Evolutionary conservation across 1,284 basidiomycete species (phyloP).

Genomic region (Inonotus hispidus): DNA sequence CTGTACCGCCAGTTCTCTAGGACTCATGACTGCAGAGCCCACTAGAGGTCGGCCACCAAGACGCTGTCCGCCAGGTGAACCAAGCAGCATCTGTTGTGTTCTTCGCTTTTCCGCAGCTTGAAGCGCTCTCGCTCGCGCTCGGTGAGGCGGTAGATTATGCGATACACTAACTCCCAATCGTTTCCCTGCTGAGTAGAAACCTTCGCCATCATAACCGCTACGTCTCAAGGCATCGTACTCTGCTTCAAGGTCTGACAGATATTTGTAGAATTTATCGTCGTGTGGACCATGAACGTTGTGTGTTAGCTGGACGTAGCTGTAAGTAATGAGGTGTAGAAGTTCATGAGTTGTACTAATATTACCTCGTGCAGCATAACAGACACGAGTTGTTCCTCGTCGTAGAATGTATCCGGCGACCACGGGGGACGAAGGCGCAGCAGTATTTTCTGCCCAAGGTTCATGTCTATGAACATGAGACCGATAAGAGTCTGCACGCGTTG

Average conservation of each 20-base stretch:
- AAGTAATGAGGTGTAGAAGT: not conserved
- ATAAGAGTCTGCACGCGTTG: not conserved
- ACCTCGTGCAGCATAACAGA: slow-evolving; percentile 86
- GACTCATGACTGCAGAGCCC: slow-evolving; percentile 41
- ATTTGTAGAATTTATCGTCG: slow-evolving; percentile 78
- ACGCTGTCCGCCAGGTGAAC: slow-evolving; percentile 43
- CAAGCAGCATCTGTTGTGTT: slow-evolving; percentile 41
- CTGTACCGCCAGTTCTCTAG: slow-evolving; percentile 70
- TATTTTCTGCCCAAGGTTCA: slow-evolving; percentile 76
- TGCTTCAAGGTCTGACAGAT: slow-evolving; percentile 69
- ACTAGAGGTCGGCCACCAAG: slow-evolving; percentile 38
- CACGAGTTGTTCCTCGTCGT: slow-evolving; percentile 68
- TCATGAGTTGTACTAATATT: slow-evolving; percentile 26
- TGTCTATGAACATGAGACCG: slow-evolving; percentile 40
- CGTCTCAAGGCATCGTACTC: slow-evolving; percentile 74
- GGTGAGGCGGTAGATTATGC: slow-evolving; percentile 58
- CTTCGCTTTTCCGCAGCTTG: slow-evolving; percentile 73
- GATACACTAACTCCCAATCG: slow-evolving; percentile 57
- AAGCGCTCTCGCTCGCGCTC: slow-evolving; percentile 61
- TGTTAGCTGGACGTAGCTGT: slow-evolving; percentile 50
- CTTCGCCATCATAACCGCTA: slow-evolving; percentile 77
- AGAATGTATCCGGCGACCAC: slow-evolving; percentile 64
- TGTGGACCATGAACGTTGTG: slow-evolving; percentile 87
- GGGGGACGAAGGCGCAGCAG: slow-evolving; percentile 72
- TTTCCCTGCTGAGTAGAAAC: slow-evolving; percentile 71